phyloP scores from a whole-genome alignment of 192 early-diverging fungal genomes.

The Podila verticillata region DNA sequence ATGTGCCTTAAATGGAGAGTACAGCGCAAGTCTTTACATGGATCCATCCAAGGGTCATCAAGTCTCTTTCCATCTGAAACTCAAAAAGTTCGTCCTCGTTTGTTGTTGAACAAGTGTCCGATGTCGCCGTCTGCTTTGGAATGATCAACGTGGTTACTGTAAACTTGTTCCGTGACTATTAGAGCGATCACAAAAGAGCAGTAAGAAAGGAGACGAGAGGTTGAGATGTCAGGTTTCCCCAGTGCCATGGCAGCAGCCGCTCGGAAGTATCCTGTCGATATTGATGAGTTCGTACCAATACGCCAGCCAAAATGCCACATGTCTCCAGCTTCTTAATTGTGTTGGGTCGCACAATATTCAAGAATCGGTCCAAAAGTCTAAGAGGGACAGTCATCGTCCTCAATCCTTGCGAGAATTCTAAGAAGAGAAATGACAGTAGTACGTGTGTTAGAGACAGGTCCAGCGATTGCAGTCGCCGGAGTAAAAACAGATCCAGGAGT shows the following conservation, averaged over 20 bases:
- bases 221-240: not conserved
- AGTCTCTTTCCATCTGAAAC: conserved; percentile 74
- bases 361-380: conserved; percentile 73
- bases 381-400: conserved; percentile 73
- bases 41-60: conserved; percentile 92
- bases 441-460: not conserved
- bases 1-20: conserved; percentile 1
- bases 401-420: conserved; percentile 66
- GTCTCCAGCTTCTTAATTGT: conserved; percentile 87
- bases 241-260: too few species aligned
- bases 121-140: conserved; percentile 90
- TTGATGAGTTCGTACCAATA: conserved; percentile 53
- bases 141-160: conserved; percentile 82
- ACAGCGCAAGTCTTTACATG: conserved; percentile 63
- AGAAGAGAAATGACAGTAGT: conserved; percentile 35
- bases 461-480: conserved; percentile 7
- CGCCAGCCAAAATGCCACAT: conserved; percentile 86
- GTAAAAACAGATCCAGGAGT: too few species aligned
- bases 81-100: conserved; percentile 89
- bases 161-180: conserved; percentile 64
- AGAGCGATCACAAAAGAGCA: not conserved
- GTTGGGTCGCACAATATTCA: conserved; percentile 75
- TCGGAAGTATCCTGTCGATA: too few species aligned
- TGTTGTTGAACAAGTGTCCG: conserved; percentile 84
- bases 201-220: not conserved